phyloP scores from a whole-genome alignment of 169 alveolate species.

The Plasmodium blacklocki region DNA sequence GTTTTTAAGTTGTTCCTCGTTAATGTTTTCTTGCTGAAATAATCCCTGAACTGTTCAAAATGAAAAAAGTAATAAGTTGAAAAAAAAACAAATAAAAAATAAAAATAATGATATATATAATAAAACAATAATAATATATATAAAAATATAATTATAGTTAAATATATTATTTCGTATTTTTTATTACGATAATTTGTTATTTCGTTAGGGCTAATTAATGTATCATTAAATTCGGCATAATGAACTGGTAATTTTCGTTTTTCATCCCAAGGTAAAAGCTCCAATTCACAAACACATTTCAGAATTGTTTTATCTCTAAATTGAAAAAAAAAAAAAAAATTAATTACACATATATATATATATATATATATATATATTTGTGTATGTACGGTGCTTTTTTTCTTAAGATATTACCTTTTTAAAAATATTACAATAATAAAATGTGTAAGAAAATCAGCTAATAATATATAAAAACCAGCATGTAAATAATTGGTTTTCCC shows the following conservation, averaged over 20 bases:
- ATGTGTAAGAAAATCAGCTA: conserved; percentile 50
- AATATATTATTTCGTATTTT: background rate
- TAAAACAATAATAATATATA: background rate
- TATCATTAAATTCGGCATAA: conserved; percentile 45
- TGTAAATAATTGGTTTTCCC: conserved; percentile 21
- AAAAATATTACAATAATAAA: conserved; percentile 35
- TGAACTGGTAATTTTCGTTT: conserved; percentile 34
- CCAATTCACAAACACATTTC: conserved; percentile 59
- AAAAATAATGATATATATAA: too few species aligned
- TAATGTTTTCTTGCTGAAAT: conserved; percentile 41
- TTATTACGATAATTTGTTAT: conserved; percentile 67
- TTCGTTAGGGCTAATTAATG: conserved; percentile 57
- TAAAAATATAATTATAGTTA: background rate
- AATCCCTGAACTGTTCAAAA: conserved; percentile 23
- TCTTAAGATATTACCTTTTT: conserved; percentile 23
- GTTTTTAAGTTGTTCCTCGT: conserved; percentile 44
- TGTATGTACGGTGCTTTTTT: conserved; percentile 2
- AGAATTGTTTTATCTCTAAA: conserved; percentile 55
- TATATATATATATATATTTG: background rate
- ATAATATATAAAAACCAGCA: conserved; percentile 51
- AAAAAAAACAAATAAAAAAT: background rate
- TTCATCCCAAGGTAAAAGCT: conserved; percentile 60
- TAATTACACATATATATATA: background rate
- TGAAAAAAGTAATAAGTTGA: background rate
- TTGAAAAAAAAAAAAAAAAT: background rate